Conservation (phyloP, 371 early-diverging fungal species). For the Saksenaea vasiformis region DNA sequence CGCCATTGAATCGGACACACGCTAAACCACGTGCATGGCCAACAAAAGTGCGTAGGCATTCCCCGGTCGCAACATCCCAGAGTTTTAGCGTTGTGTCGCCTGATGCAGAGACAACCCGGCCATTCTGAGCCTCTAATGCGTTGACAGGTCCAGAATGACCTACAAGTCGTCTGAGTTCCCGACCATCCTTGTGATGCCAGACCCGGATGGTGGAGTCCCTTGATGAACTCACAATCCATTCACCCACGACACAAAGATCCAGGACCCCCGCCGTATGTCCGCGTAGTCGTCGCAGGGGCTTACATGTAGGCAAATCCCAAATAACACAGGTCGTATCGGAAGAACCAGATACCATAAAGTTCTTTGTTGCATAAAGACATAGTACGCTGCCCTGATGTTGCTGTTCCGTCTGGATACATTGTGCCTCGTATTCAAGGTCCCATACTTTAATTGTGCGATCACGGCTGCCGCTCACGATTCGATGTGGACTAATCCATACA, state of each 20-base stretch:
- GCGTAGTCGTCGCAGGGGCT: slow-evolving; percentile 42
- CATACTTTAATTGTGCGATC: slow-evolving; percentile 88
- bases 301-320: slow-evolving; percentile 74
- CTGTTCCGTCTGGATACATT: slow-evolving; percentile 25
- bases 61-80: slow-evolving; percentile 80
- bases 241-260: slow-evolving; percentile 73
- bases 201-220: slow-evolving; percentile 62
- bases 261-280: slow-evolving; percentile 83
- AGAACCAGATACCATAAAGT: slow-evolving; percentile 89
- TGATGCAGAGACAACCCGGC: slow-evolving; percentile 79
- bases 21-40: slow-evolving; percentile 89
- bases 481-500: slow-evolving; percentile 65
- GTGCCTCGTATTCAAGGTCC: slow-evolving; percentile 51
- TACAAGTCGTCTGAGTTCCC: slow-evolving; percentile 62
- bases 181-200: slow-evolving; percentile 49
- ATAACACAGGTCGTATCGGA: slow-evolving; percentile 88
- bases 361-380: slow-evolving; percentile 78
- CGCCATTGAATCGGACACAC: slow-evolving; percentile 89
- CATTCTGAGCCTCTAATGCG: slow-evolving; percentile 71
- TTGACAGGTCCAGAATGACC: slow-evolving; percentile 93
- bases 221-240: slow-evolving; percentile 81
- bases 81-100: slow-evolving; percentile 87
- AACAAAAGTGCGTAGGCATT: slow-evolving; percentile 62
- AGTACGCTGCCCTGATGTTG: slow-evolving; percentile 87
- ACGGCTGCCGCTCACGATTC: slow-evolving; percentile 89